Evolutionary conservation across 768 basidiomycete genomes (phyloP).

Genomic region (Psilocybe tampanensis): DNA sequence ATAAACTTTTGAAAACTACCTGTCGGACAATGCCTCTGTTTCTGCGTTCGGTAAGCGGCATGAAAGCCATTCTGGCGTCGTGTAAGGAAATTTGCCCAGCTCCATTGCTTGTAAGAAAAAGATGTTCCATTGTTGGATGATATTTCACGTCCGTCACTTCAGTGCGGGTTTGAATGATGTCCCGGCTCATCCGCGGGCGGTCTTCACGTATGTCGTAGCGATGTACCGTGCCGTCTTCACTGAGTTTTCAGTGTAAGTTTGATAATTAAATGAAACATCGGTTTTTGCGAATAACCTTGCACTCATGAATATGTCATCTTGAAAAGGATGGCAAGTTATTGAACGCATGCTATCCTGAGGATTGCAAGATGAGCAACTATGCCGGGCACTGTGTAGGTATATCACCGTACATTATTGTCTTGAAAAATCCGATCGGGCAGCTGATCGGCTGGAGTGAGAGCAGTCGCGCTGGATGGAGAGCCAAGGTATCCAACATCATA

Average conservation of each 20-base stretch:
- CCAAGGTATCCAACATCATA: constrained; percentile 51
- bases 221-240: constrained; percentile 72
- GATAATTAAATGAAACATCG: background rate
- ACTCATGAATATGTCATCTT: constrained; percentile 70
- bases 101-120: constrained; percentile 68
- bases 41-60: constrained; percentile 44
- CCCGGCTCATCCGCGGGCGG: constrained; percentile 38
- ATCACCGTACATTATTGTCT: constrained; percentile 23
- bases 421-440: constrained; percentile 19
- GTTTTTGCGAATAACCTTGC: constrained; percentile 52
- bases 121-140: constrained; percentile 67
- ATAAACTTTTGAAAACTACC: constrained; percentile 31
- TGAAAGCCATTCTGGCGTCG: constrained; percentile 76
- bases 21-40: constrained; percentile 57
- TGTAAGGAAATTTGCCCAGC: constrained; percentile 65
- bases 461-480: constrained; percentile 12
- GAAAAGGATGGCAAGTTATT: constrained; percentile 64
- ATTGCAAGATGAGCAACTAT: background rate
- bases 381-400: too few relatives aligned
- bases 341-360: constrained; percentile 65
- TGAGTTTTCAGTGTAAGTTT: constrained; percentile 34
- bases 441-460: constrained; percentile 6
- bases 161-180: constrained; percentile 49
- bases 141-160: constrained; percentile 69
- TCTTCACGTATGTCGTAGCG: constrained; percentile 58